Evolutionary conservation across 164 flowering plant genomes (phyloP), one percentile per base, ranked within the genome.

Genomic region (Kingdonia uniflora): DNA sequence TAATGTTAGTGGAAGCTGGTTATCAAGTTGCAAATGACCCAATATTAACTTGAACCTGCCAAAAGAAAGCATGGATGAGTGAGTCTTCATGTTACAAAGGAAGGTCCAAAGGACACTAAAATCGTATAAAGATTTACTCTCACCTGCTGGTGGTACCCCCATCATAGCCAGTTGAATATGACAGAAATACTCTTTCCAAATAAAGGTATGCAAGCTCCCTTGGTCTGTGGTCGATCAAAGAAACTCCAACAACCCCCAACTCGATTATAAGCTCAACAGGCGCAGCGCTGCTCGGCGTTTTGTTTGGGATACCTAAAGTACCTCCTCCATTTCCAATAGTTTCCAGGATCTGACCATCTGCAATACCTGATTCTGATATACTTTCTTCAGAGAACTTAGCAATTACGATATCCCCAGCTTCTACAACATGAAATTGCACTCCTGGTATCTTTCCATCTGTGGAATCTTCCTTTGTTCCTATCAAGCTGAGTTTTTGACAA

Each of bases 31-130:
- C 66, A 92, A 42, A 69, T 80, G 52, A 13, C 97, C 95, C 50
- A 88, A 55, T 59, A 92, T 80, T 65, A 92, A 71, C 76, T 88
- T 88, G 77, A 92, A 84, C 85, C 97, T 92, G 87, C 40, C 47
- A 65, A 14, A 70, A 45, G 44, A n/a, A 42, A 61, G 40, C 50
- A 60, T 0, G 19, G 51, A 3, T 4, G 8, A 29, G 8, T 29
- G 35, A 29, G 8, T 29, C 35, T 29, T 8, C 4, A 3, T 29
- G 35, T 29, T 29, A 29, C 35, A 29, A 29, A 46, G 43, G 37
- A n/a, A 57, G 15, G 15, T 17, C 42, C 15, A 44, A 45, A 45
- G 39, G 15, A 26, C 16, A 23, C 11, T 14, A 11, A 48, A 54
- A n/a, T 13, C 54, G 58, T 14, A 24, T 21, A 46, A 14, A 14